Percentiles rank a stretch among this genome's conserved stretches.
Conservation (phyloP, 2,329 filamentous ascomycete species). For the Talaromyces sp. region DNA sequence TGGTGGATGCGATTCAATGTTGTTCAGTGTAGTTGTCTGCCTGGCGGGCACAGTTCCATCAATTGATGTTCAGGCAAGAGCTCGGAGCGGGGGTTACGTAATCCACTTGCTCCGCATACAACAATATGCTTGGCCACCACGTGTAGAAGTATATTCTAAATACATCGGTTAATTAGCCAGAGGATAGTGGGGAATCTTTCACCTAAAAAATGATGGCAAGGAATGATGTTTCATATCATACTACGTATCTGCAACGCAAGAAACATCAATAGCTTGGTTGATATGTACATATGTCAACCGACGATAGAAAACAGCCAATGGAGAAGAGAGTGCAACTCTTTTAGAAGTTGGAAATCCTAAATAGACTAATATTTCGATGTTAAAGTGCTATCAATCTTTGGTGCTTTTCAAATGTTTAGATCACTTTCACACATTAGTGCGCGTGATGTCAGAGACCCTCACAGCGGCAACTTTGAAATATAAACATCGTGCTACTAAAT, state of each 20-base stretch:
- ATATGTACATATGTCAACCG: neutral
- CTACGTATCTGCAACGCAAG: neutral
- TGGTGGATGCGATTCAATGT: slow-evolving; percentile 1
- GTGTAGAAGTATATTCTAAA: neutral
- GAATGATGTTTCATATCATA: neutral
- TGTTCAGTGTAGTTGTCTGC: neutral
- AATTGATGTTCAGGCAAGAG: neutral
- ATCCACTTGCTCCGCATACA: neutral
- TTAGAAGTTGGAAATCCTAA: neutral
- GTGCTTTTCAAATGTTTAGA: neutral
- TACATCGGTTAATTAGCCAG: neutral
- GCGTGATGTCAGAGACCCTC: no score
- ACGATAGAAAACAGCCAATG: neutral
- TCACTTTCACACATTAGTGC: no score
- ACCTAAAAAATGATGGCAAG: neutral
- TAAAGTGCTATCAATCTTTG: neutral
- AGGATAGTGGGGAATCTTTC: no score
- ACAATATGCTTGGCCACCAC: neutral
- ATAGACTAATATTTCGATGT: neutral
- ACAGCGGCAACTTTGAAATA: neutral
- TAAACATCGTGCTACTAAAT: neutral
- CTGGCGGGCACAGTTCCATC: neutral
- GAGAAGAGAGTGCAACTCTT: neutral
- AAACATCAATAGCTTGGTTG: neutral
- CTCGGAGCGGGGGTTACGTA: neutral